phyloP scores from a whole-genome alignment of 108 stramenopile genomes.

The Schizochytrium sp. region DNA sequence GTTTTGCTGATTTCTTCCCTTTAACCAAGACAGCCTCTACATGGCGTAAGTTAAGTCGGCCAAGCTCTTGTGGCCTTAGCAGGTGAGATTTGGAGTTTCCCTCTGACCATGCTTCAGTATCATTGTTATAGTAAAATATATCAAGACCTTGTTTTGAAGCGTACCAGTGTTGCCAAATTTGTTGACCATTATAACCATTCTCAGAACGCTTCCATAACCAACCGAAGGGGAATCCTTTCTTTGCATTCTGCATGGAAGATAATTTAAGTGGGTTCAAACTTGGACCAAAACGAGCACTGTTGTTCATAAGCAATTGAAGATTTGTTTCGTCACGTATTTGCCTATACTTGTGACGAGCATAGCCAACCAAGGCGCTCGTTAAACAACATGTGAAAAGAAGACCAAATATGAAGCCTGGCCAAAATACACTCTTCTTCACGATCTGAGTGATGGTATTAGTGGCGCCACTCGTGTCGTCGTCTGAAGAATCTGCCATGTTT shows the following conservation, averaged over 20 bases:
- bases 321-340: not conserved
- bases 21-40: conserved; percentile 4
- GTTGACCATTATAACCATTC: conserved; percentile 22
- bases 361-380: not conserved
- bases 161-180: conserved; percentile 57
- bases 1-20: not conserved
- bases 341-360: not conserved
- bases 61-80: not conserved
- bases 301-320: not conserved
- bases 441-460: not conserved
- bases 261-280: too few relatives aligned
- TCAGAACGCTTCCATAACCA: conserved; percentile 56
- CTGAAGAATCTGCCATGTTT: not conserved
- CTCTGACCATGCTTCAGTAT: conserved; percentile 1
- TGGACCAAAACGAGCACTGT: too few relatives aligned
- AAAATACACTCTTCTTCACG: not conserved
- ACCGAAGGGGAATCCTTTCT: not conserved
- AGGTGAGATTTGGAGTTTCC: not conserved
- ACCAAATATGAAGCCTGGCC: not conserved
- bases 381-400: not conserved
- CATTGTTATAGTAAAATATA: conserved; percentile 13
- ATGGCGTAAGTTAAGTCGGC: not conserved
- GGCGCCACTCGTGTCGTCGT: not conserved
- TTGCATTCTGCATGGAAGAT: too few relatives aligned
- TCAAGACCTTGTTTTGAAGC: not conserved